Evolutionary conservation across 345 rosid species (phyloP), one percentile per base, ranked within the genome.

Genomic region (Arabidopsis arenosa): DNA sequence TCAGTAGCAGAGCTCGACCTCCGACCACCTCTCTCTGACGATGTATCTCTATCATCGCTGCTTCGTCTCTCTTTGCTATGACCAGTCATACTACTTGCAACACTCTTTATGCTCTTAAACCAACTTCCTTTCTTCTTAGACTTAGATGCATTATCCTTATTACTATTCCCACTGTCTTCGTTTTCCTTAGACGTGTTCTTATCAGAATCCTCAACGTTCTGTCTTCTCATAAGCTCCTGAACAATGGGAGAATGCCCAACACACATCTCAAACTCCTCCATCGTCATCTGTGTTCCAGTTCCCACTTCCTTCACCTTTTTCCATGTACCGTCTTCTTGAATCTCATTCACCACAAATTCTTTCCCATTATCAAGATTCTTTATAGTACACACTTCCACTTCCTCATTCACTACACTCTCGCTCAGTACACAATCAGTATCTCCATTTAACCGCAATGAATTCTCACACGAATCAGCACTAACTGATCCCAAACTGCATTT

Each of bases 221-320:
- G 97, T 75, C 99, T 82, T 82, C 97, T 90, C 97, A 95, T 92
- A 83, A 95, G 70, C 66, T 95, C 99, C 73, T 89, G 96, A 45
- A 92, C 99, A 47, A 95, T 89, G 0, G 99, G 97, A 0, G 99
- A 95, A 80, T 92, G 96, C 58, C 99, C 97, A 2, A 92, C 93
- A 41, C 84, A 81, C 84, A 85, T 84, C 73, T 95, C 92, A 63
- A 95, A 95, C 82, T 95, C 99, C 84, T 95, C 99, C 76, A 95
- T 84, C 0, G 99, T 92, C 91, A 92, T 85, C 73, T 90, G 96
- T 64, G 91, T 85, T 15, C 87, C 96, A 0, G 97, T 95, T 15
- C 87, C 97, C 4, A 95, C 91, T 86, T 94, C 99, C 76, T 88
- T 86, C 4, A 95, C 85, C 79, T 89, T 87, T 47, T 94, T 84